Conservation (phyloP, 2,329 filamentous ascomycete species). For the Phoma sp. region DNA sequence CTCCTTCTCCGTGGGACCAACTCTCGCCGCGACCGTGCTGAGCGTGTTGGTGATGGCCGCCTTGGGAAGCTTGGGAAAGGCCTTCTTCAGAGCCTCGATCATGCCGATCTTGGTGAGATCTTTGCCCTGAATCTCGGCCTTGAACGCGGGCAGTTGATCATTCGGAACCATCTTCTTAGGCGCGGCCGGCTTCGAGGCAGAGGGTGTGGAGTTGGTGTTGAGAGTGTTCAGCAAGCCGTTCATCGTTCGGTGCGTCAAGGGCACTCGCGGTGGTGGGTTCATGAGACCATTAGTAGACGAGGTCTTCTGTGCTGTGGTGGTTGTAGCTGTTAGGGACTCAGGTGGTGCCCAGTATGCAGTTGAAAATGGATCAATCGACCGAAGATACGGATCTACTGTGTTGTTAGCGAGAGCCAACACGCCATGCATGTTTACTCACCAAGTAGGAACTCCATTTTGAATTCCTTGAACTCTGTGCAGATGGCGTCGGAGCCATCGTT, state of each 20-base stretch:
- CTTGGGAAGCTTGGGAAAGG: slow-evolving; percentile 75
- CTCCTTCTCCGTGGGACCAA: slow-evolving; percentile 67
- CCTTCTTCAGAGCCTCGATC: slow-evolving; percentile 76
- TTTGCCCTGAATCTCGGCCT: slow-evolving; percentile 71
- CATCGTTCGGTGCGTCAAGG: slow-evolving; percentile 50
- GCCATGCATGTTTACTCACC: slow-evolving; percentile 57
- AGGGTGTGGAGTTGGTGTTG: slow-evolving; percentile 27
- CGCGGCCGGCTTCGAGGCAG: slow-evolving; percentile 45
- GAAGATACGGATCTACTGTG: slow-evolving; percentile 51
- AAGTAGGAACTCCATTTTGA: slow-evolving; percentile 77
- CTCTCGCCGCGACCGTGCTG: slow-evolving; percentile 68
- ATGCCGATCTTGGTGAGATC: slow-evolving; percentile 77
- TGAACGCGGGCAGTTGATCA: slow-evolving; percentile 72
- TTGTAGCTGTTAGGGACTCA: slow-evolving; percentile 22
- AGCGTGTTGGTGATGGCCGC: slow-evolving; percentile 76
- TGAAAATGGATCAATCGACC: slow-evolving; percentile 85
- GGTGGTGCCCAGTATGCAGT: slow-evolving; percentile 74
- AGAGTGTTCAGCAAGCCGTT: slow-evolving; percentile 45
- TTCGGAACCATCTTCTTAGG: slow-evolving; percentile 61
- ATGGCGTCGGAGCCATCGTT: slow-evolving; percentile 55
- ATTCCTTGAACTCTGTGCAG: slow-evolving; percentile 62
- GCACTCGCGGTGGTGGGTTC: slow-evolving; percentile 53
- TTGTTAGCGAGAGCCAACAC: slow-evolving; percentile 18
- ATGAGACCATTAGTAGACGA: slow-evolving; percentile 35
- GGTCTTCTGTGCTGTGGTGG: slow-evolving; percentile 24